Conservation (phyloP, 257 asterid species). For the Primulina tabacum region DNA sequence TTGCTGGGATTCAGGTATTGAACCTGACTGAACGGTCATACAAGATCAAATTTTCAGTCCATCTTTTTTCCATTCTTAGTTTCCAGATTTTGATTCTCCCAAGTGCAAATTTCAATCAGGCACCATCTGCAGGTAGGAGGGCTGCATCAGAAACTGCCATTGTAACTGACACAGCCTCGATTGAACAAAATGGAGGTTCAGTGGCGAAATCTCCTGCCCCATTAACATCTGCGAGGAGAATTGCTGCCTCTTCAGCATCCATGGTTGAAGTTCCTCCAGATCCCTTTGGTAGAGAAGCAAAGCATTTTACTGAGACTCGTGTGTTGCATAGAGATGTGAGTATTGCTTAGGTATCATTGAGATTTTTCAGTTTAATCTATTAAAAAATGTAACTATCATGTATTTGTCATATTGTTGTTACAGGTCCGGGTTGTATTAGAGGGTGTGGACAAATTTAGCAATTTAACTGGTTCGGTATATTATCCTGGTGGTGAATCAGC, state of each 20-base stretch:
- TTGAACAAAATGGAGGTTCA: conserved; percentile 69
- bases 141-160: conserved; percentile 48
- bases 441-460: conserved; percentile 92
- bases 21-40: background rate
- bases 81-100: background rate
- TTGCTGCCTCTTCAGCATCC: conserved; percentile 65
- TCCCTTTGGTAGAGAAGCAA: conserved; percentile 92
- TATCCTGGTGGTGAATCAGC: conserved; percentile 91
- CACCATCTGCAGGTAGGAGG: conserved; percentile 93
- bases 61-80: background rate
- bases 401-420: conserved; percentile 23
- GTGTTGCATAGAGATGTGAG: conserved; percentile 92
- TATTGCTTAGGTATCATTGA: background rate
- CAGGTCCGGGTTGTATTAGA: conserved; percentile 96
- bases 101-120: conserved; percentile 38
- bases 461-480: conserved; percentile 78
- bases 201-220: conserved; percentile 56
- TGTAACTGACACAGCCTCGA: conserved; percentile 45
- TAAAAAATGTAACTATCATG: background rate
- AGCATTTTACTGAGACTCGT: conserved; percentile 91
- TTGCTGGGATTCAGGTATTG: conserved; percentile 89
- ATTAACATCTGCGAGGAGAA: conserved; percentile 84
- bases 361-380: conserved; percentile 1
- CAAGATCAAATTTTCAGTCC: background rate
- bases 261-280: conserved; percentile 72